phyloP scores from a whole-genome alignment of 2,329 filamentous ascomycete genomes.

The Dactylellina haptotyla region DNA sequence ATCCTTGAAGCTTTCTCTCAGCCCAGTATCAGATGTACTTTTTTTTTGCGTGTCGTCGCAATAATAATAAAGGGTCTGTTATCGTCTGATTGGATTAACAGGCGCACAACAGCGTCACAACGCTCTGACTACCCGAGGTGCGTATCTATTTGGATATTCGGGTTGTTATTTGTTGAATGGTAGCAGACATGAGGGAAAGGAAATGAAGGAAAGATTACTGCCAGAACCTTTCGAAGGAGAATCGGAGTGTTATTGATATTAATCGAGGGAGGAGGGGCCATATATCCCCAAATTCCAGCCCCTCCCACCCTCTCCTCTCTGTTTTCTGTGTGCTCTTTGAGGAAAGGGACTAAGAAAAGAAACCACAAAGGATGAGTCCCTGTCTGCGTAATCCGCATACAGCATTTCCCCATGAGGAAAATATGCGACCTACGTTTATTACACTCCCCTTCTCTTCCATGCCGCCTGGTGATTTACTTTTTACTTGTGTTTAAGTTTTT shows the following conservation, averaged over 20 bases:
- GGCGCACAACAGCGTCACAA: slow-evolving; percentile 22
- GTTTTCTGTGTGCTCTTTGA: background rate
- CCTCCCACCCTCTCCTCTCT: background rate
- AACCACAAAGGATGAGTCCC: slow-evolving; percentile 1
- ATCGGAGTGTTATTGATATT: background rate
- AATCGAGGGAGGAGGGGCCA: slow-evolving; percentile 13
- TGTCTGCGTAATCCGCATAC: slow-evolving; percentile 37
- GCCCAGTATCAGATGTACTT: too few species aligned
- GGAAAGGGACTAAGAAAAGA: background rate
- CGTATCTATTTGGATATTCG: slow-evolving; percentile 23
- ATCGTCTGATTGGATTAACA: slow-evolving; percentile 36
- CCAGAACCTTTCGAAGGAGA: background rate
- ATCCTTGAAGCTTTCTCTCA: background rate
- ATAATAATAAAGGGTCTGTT: too few species aligned
- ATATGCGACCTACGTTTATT: too few species aligned
- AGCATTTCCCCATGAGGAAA: slow-evolving; percentile 34
- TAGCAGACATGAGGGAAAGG: background rate
- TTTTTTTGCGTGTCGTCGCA: too few species aligned
- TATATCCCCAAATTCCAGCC: slow-evolving; percentile 6
- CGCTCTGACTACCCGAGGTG: slow-evolving; percentile 7
- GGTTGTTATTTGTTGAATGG: background rate
- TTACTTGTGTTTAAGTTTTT: slow-evolving; percentile 37
- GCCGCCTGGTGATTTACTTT: background rate
- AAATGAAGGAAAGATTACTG: background rate
- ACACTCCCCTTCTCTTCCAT: slow-evolving; percentile 10